Conservation (phyloP, 352 stramenopile genomes). For the Aphanomyces stellatus region DNA sequence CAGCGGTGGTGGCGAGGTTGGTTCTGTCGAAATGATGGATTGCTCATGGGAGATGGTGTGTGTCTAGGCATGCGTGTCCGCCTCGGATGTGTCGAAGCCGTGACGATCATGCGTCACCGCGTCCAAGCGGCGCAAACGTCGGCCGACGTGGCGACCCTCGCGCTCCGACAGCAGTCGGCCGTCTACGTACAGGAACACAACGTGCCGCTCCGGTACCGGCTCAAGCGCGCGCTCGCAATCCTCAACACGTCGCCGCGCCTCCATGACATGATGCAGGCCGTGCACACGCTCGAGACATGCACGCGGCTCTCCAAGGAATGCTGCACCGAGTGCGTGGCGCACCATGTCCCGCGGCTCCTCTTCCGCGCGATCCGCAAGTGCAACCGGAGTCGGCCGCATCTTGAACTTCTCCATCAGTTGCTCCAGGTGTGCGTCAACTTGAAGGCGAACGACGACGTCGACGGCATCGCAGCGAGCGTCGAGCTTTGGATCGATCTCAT, state of each 20-base stretch:
- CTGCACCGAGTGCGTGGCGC: constrained; percentile 81
- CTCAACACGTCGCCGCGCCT: constrained; percentile 37
- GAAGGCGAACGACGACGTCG: constrained; percentile 29
- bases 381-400: constrained; percentile 92
- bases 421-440: constrained; percentile 69
- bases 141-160: constrained; percentile 4
- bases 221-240: constrained; percentile 16
- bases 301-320: constrained; percentile 87
- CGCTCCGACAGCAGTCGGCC: constrained; percentile 12
- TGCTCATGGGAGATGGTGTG: neutral
- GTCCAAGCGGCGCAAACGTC: constrained; percentile 10
- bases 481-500: constrained; percentile 90
- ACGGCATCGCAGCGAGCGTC: constrained; percentile 35
- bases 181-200: constrained; percentile 15
- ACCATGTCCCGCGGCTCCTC: constrained; percentile 83
- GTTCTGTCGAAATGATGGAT: neutral
- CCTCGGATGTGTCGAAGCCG: constrained; percentile 31
- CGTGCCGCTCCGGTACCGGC: constrained; percentile 8
- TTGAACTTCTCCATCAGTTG: constrained; percentile 88
- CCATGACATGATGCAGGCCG: constrained; percentile 88
- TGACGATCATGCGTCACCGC: constrained; percentile 14
- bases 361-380: constrained; percentile 88
- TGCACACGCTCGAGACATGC: constrained; percentile 87
- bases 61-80: constrained; percentile 37
- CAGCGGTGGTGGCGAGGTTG: constrained; percentile 61